Conservation (phyloP, 2,329 filamentous ascomycete genomes). For the Diaporthe sp. region DNA sequence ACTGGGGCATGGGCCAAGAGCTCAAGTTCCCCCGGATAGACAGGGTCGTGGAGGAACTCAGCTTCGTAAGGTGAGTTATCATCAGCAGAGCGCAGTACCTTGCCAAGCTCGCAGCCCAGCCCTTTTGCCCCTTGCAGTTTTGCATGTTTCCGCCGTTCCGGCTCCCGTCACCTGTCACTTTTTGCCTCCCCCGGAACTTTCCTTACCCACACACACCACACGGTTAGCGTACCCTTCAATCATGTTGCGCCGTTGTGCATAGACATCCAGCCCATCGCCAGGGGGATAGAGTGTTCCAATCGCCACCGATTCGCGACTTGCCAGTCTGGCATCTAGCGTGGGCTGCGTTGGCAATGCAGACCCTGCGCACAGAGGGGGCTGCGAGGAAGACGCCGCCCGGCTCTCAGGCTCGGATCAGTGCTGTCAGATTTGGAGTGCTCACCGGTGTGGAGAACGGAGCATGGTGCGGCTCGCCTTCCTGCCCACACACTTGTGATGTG, state of each 20-base stretch:
- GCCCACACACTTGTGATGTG: constrained; percentile 13
- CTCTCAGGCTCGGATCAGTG: not conserved
- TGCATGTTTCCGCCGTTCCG: constrained; percentile 23
- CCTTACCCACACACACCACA: constrained; percentile 6
- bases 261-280: constrained; percentile 5
- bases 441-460: constrained; percentile 38
- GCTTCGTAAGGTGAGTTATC: constrained; percentile 77
- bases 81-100: constrained; percentile 14
- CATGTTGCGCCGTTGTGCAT: constrained; percentile 5
- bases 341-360: constrained; percentile 5
- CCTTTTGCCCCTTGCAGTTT: constrained; percentile 33
- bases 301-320: constrained; percentile 17
- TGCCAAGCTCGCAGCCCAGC: not conserved
- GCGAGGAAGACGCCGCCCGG: not conserved
- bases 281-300: not conserved
- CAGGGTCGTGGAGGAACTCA: constrained; percentile 76
- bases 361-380: constrained; percentile 1
- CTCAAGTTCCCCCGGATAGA: constrained; percentile 65
- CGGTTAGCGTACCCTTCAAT: constrained; percentile 19
- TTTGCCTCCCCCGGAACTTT: not conserved
- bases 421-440: constrained; percentile 3
- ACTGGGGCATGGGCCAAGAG: constrained; percentile 70
- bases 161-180: constrained; percentile 29
- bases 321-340: constrained; percentile 10
- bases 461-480: constrained; percentile 33